Evolutionary conservation across 192 early-diverging fungal genomes (phyloP), one percentile per base, ranked within the genome.

Genomic region (Coemansia sp.): DNA sequence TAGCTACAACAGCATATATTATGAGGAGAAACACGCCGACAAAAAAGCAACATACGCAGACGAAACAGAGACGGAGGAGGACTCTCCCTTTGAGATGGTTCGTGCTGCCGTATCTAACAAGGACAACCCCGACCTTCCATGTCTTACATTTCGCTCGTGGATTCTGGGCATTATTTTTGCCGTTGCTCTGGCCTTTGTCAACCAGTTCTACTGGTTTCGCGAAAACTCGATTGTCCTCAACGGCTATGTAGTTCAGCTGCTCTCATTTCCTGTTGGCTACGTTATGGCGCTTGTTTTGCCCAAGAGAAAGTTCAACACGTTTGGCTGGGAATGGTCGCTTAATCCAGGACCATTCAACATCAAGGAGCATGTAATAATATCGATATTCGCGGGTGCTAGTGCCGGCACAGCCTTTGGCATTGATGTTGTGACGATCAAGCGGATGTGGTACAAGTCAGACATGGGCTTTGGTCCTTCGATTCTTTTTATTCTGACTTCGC

Each of bases 301-400:
- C 12, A 79, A 77, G 15, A 68, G 70, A 23, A 83, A 76, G 18
- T 73, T 89, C 65, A 52, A 57, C n/a, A 54, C 85, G 0, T 87
- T 88, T 67, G 81, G 87, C 16, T 79, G 63, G 64, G 56, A 72
- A 42, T 84, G 81, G 81, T 61, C 81, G n/a, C 85, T 94, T 40
- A 96, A 96, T 64, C 90, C 92, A 0, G 94, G 94, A 0, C 94
- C 90, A 15, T 96, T 95, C 83, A 88, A 84, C 66, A 88, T 94
- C 68, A 97, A 97, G 72, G 95, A 94, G 65, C 92, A 95, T 69
- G 93, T 91, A 2, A 79, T 97, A 13, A 91, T 94, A 32, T 88
- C 87, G 13, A 85, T 95, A 56, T 89, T 93, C 72, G 89, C 89
- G 42, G 88, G 87, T 42, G 85, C 89, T 13, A 88, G 86, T 37